These are phyloP conservation scores for Ligustrum vulgare DNA, from an alignment of 257 asterid species.

Conservation along the genomic window DNA sequence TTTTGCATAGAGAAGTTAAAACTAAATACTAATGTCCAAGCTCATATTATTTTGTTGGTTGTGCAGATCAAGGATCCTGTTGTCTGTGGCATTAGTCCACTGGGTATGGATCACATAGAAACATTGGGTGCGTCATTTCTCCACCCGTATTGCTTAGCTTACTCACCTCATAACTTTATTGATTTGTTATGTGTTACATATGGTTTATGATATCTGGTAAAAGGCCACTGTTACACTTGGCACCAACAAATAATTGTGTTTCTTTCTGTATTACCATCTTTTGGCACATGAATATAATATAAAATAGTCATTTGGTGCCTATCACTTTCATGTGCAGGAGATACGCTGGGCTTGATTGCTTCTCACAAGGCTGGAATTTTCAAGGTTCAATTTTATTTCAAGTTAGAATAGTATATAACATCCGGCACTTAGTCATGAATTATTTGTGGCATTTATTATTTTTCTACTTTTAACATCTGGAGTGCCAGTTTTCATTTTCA, in stretches of 20 bases:
- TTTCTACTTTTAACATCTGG: constrained; percentile 26
- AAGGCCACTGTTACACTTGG: background rate
- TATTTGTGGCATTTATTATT: constrained; percentile 16
- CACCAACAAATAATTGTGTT: background rate
- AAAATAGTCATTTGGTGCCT: background rate
- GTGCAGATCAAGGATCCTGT: constrained; percentile 75
- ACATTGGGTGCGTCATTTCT: constrained; percentile 55
- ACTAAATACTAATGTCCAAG: constrained; percentile 14
- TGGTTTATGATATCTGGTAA: background rate
- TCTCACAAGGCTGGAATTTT: constrained; percentile 93
- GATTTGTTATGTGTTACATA: background rate
- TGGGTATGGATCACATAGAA: constrained; percentile 98
- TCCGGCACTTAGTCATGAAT: constrained; percentile 22
- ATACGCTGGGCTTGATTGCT: constrained; percentile 72
- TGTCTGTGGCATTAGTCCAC: constrained; percentile 88
- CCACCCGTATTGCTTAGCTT: background rate
- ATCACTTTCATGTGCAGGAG: constrained; percentile 30
- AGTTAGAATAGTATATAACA: constrained; percentile 14
- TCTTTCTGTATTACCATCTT: background rate
- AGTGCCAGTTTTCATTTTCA: constrained; percentile 38
- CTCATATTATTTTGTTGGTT: constrained; percentile 15
- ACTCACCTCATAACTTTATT: too few relatives aligned
- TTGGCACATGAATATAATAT: background rate
- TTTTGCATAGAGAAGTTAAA: background rate
- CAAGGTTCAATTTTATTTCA: constrained; percentile 52